Conservation (phyloP, 352 stramenopile genomes). For the Pythium phragmitis region DNA sequence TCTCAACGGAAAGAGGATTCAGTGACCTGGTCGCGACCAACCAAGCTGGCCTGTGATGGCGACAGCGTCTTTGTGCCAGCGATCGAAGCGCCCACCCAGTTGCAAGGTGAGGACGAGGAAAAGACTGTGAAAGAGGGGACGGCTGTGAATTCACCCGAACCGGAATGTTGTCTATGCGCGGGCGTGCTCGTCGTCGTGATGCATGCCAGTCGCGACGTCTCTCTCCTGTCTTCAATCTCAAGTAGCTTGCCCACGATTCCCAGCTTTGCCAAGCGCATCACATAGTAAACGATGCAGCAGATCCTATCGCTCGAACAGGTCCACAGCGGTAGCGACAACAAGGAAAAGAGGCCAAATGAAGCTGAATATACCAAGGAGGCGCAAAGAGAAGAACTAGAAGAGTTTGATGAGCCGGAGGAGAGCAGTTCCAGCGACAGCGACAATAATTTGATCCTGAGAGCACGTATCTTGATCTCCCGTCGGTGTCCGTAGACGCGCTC, state of each 20-base stretch:
- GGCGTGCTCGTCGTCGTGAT: conserved; percentile 25
- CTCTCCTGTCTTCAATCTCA: conserved; percentile 8
- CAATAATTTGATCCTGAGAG: conserved; percentile 45
- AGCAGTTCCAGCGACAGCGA: conserved; percentile 56
- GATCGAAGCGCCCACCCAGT: conserved; percentile 24
- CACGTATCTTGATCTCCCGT: conserved; percentile 55
- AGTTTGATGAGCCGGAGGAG: conserved; percentile 25
- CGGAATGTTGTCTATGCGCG: conserved; percentile 11
- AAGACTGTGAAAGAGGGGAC: background rate
- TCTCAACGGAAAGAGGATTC: conserved; percentile 80
- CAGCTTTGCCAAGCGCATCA: conserved; percentile 61
- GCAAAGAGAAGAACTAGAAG: conserved; percentile 17
- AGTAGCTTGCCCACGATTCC: conserved; percentile 45
- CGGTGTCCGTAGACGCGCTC: conserved; percentile 55
- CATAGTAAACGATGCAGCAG: conserved; percentile 68
- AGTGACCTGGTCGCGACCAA: conserved; percentile 69
- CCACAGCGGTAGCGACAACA: conserved; percentile 25
- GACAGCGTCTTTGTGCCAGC: conserved; percentile 38
- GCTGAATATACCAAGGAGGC: conserved; percentile 11
- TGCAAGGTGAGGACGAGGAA: conserved; percentile 18
- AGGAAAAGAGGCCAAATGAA: conserved; percentile 16
- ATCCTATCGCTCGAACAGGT: conserved; percentile 67
- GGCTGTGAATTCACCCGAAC: background rate
- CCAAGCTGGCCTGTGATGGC: conserved; percentile 51
- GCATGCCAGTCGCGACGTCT: conserved; percentile 5